A percentile compares a stretch with the other conserved stretches of the same genome.
These are phyloP conservation scores for Candida tetrigidarum DNA, from an alignment of 1,139 yeast species.

Conservation along the genomic window DNA sequence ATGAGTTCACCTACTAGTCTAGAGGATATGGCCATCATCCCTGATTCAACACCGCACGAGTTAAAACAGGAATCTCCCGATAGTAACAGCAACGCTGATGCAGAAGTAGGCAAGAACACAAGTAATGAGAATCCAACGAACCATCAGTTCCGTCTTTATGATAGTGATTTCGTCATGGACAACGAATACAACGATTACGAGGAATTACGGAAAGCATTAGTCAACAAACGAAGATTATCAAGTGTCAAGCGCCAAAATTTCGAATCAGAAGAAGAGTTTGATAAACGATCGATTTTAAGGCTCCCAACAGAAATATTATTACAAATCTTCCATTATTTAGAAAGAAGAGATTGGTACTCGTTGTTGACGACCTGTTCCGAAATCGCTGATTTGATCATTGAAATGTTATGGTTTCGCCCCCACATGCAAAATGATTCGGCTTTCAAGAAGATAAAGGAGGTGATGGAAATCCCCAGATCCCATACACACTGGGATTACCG, in stretches of 20 bases:
- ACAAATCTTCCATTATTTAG: constrained; percentile 69
- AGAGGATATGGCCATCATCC: constrained; percentile 23
- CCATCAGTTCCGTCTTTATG: constrained; percentile 19
- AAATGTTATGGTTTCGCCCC: constrained; percentile 89
- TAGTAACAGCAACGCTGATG: constrained; percentile 10
- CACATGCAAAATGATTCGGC: constrained; percentile 63
- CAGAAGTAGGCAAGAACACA: constrained; percentile 9
- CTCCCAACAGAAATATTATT: constrained; percentile 84
- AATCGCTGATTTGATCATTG: constrained; percentile 82
- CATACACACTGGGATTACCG: constrained; percentile 75
- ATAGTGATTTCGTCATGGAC: constrained; percentile 41
- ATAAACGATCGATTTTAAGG: constrained; percentile 43
- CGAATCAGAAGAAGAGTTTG: constrained; percentile 12
- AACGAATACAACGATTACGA: constrained; percentile 35
- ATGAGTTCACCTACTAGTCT: constrained; percentile 40
- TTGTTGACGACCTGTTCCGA: constrained; percentile 77
- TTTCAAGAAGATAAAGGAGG: constrained; percentile 52
- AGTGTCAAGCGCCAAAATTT: constrained; percentile 17
- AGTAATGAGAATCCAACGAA: not conserved
- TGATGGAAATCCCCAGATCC: constrained; percentile 54
- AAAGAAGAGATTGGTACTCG: constrained; percentile 68
- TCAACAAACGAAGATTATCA: constrained; percentile 30
- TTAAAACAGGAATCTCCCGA: constrained; percentile 8
- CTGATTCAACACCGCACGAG: constrained; percentile 8
- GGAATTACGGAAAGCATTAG: constrained; percentile 41